A percentile compares a stretch with the other conserved stretches of the same genome.
These are phyloP conservation scores for Inga laurina DNA, from an alignment of 306 rosid species.

Conservation along the genomic window DNA sequence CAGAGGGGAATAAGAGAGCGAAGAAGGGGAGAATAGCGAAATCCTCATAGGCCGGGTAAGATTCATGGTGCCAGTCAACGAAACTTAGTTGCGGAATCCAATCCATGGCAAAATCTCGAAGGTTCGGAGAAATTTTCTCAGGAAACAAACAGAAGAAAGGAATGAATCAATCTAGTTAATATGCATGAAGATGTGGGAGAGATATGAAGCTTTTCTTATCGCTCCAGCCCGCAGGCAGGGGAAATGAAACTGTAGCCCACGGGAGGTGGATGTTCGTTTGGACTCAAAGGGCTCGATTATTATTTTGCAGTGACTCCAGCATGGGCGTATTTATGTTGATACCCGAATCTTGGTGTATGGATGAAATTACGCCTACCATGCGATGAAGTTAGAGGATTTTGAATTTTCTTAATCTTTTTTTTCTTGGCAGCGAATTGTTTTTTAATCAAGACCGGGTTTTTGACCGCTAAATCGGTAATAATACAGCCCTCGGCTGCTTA, in stretches of 20 bases:
- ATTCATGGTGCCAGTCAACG: slow-evolving; percentile 74
- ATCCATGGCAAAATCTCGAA: slow-evolving; percentile 43
- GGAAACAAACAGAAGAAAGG: slow-evolving; percentile 34
- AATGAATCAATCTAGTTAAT: slow-evolving; percentile 25
- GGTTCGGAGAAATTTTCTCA: slow-evolving; percentile 23
- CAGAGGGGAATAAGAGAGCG: slow-evolving; percentile 68
- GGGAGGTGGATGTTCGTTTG: background rate
- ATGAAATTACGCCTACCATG: background rate
- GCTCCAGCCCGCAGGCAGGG: background rate
- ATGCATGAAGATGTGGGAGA: background rate
- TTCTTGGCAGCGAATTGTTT: too few relatives aligned
- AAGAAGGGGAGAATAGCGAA: slow-evolving; percentile 70
- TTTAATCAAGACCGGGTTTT: too few relatives aligned
- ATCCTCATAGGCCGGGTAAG: slow-evolving; percentile 73
- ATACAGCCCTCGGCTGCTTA: too few relatives aligned
- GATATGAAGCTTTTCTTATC: background rate
- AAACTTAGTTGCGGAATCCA: slow-evolving; percentile 42
- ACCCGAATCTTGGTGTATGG: background rate
- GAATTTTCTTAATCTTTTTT: too few relatives aligned
- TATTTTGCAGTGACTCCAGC: too few relatives aligned
- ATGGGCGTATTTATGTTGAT: background rate
- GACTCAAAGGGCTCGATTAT: background rate
- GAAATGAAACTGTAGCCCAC: background rate
- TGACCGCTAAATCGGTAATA: too few relatives aligned
- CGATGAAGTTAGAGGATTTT: background rate